Percentiles rank a stretch among this genome's conserved stretches.
These are phyloP conservation scores for Verticillium dahliae DNA, from an alignment of 2,329 filamentous ascomycete genomes.

Conservation along the genomic window DNA sequence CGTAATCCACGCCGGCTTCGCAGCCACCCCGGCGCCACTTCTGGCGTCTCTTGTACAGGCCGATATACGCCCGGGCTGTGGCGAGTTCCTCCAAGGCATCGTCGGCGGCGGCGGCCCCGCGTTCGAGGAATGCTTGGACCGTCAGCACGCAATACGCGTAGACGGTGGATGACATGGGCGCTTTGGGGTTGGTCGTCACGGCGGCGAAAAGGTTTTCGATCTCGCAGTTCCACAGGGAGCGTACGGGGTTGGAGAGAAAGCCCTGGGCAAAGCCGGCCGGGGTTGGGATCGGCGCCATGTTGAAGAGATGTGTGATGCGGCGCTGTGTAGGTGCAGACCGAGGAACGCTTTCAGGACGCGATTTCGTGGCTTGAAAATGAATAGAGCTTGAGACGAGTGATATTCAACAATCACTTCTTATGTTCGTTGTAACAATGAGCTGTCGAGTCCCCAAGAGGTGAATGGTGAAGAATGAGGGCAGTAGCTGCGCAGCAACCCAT, in stretches of 20 bases:
- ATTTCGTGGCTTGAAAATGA: no score
- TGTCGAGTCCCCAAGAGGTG: no score
- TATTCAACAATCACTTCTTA: no score
- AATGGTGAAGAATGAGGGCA: no score
- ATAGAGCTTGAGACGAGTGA: no score
- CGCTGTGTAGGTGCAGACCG: no score
- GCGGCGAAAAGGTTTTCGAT: neutral
- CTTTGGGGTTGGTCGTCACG: neutral
- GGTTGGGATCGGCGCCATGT: neutral
- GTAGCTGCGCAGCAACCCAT: no score
- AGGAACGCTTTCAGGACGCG: no score
- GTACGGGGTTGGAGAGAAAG: neutral
- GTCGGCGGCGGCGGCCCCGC: neutral
- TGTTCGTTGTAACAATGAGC: no score
- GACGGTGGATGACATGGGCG: neutral
- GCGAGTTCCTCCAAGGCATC: neutral
- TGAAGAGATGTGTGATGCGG: neutral
- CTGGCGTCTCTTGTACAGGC: neutral
- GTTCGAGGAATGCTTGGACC: neutral
- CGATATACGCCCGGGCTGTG: neutral
- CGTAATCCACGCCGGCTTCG: neutral
- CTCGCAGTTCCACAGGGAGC: neutral
- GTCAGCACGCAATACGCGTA: neutral
- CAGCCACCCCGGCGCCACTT: neutral
- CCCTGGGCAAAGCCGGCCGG: neutral